Percentiles rank a stretch among this genome's conserved stretches.
Evolutionary conservation across 169 alveolate genomes (phyloP).

Genomic region (Plasmodium fragile): DNA sequence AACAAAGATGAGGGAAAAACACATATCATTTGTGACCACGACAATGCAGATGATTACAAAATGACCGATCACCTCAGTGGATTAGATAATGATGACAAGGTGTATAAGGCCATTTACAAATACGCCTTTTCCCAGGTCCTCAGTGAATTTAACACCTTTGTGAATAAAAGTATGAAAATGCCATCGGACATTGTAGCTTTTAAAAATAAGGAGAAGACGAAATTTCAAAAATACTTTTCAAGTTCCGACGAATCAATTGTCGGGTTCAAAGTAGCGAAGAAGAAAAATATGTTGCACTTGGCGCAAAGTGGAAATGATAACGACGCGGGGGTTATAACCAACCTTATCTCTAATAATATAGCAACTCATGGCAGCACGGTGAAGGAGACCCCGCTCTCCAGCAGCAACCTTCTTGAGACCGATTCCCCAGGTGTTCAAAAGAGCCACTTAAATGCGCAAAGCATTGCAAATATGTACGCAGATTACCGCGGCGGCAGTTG

Average conservation of each 20-base stretch:
- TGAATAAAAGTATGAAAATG: slow-evolving; percentile 11
- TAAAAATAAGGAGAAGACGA: slow-evolving; percentile 35
- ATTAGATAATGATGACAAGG: slow-evolving; percentile 44
- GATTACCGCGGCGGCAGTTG: neutral
- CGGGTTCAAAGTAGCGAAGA: neutral
- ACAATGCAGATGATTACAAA: slow-evolving; percentile 43
- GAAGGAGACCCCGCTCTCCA: neutral
- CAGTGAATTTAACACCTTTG: slow-evolving; percentile 24
- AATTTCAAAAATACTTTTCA: slow-evolving; percentile 47
- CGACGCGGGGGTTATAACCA: neutral
- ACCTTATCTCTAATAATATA: neutral
- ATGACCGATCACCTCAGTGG: slow-evolving; percentile 27
- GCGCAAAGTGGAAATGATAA: neutral
- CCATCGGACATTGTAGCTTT: slow-evolving; percentile 45
- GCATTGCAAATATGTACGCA: slow-evolving; percentile 3
- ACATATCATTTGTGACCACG: slow-evolving; percentile 36
- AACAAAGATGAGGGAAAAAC: slow-evolving; percentile 3
- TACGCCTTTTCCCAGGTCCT: slow-evolving; percentile 62
- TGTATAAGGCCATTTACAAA: slow-evolving; percentile 57
- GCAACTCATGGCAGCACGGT: neutral
- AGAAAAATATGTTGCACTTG: neutral
- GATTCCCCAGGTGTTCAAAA: neutral
- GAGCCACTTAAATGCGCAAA: neutral
- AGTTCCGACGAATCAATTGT: slow-evolving; percentile 18
- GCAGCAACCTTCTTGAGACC: neutral